Evolutionary conservation across 2,329 filamentous ascomycete species (phyloP).

Genomic region (Fusarium compactum): DNA sequence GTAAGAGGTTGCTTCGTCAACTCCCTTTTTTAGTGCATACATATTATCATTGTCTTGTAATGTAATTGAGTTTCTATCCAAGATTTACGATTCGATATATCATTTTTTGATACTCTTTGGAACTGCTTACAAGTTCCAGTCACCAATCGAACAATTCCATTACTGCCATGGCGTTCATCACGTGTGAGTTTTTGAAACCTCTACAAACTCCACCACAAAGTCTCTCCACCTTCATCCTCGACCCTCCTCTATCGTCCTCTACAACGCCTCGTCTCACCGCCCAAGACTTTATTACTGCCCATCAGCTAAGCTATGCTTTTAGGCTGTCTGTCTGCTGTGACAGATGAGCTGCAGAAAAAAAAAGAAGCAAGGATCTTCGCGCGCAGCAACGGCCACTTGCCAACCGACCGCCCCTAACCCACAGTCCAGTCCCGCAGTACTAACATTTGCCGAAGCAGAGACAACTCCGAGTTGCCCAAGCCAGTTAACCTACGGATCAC

Average conservation of each 20-base stretch:
- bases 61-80: background rate
- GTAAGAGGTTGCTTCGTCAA: conserved; percentile 24
- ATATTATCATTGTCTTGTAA: conserved; percentile 10
- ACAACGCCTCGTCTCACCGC: conserved; percentile 30
- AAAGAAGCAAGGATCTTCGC: conserved; percentile 8
- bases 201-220: conserved; percentile 15
- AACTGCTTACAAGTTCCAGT: background rate
- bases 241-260: conserved; percentile 3
- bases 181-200: conserved; percentile 29
- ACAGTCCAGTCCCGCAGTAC: conserved; percentile 22
- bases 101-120: background rate
- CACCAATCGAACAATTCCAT: background rate
- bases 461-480: background rate
- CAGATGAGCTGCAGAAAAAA: conserved; percentile 29
- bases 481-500: background rate
- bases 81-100: background rate
- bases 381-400: background rate
- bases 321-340: background rate
- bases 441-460: conserved; percentile 12
- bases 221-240: background rate
- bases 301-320: background rate
- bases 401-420: conserved; percentile 23
- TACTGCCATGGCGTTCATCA: conserved; percentile 28
- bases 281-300: conserved; percentile 2
- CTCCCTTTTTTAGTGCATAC: background rate